A percentile compares a stretch with the other conserved stretches of the same genome.
phyloP scores from a whole-genome alignment of 2,329 filamentous ascomycete species.

The Thielaviopsis populi region DNA sequence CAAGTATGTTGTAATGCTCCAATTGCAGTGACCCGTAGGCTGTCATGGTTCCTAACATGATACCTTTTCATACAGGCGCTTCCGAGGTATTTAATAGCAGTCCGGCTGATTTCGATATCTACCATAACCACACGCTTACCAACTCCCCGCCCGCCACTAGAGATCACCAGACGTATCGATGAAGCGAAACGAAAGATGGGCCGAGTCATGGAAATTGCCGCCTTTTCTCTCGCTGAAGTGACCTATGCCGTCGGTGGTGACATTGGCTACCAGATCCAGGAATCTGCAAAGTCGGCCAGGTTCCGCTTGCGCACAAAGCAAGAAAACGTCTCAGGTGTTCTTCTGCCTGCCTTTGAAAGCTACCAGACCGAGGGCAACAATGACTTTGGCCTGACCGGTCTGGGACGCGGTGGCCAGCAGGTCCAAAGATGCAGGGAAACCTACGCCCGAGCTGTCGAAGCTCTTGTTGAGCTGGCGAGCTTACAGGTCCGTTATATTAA shows the following conservation, averaged over 20 bases:
- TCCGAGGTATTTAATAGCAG: conserved; percentile 48
- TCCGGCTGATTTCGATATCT: not conserved
- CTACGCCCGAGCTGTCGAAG: conserved; percentile 89
- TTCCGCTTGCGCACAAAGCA: conserved; percentile 92
- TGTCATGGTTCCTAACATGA: conserved; percentile 3
- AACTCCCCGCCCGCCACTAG: conserved; percentile 34
- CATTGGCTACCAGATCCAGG: conserved; percentile 93
- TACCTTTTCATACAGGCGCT: conserved; percentile 44
- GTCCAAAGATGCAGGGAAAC: conserved; percentile 91
- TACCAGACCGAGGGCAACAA: conserved; percentile 79
- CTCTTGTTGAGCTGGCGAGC: conserved; percentile 84
- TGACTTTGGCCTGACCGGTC: conserved; percentile 87
- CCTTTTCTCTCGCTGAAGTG: conserved; percentile 93
- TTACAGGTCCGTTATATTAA: conserved; percentile 44
- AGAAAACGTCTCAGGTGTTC: conserved; percentile 95
- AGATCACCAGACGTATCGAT: conserved; percentile 93
- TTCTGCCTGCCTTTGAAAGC: conserved; percentile 86
- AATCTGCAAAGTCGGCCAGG: conserved; percentile 81
- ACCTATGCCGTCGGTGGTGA: conserved; percentile 93
- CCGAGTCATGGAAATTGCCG: conserved; percentile 95
- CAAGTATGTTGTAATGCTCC: conserved; percentile 54
- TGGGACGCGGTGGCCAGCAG: conserved; percentile 95
- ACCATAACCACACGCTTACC: not conserved
- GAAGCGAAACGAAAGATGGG: conserved; percentile 99
- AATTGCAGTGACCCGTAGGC: not conserved